Conservation (phyloP, 768 basidiomycete species). For the Pulveroboletus ravenelii region DNA sequence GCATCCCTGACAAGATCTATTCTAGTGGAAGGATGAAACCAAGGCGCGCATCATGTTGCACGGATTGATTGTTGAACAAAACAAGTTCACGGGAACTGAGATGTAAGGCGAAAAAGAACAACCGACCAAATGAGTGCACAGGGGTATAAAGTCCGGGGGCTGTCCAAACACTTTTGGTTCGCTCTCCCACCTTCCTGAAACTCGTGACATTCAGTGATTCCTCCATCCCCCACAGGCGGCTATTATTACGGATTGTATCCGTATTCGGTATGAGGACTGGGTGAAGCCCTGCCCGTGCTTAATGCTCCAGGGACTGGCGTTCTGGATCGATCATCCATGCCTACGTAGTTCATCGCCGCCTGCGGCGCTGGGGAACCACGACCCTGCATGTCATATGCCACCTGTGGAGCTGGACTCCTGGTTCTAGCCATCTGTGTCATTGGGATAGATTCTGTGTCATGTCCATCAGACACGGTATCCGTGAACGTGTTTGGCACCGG, state of each 20-base stretch:
- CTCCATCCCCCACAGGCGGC: background rate
- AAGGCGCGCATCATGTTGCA: conserved; percentile 15
- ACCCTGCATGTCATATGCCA: conserved; percentile 35
- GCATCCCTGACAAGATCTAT: conserved; percentile 24
- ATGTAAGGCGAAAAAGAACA: conserved; percentile 2
- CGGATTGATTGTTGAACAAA: conserved; percentile 12
- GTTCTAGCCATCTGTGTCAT: conserved; percentile 61
- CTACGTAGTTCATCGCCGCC: conserved; percentile 35
- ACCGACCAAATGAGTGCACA: conserved; percentile 28
- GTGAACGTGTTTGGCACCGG: conserved; percentile 65
- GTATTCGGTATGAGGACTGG: conserved; percentile 45
- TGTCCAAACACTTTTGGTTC: conserved; percentile 13
- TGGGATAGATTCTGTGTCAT: conserved; percentile 58
- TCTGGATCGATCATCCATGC: conserved; percentile 26
- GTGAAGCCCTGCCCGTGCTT: conserved; percentile 36
- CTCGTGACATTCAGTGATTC: conserved; percentile 8
- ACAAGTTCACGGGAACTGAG: conserved; percentile 8
- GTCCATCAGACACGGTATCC: conserved; percentile 31
- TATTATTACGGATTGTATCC: conserved; percentile 34
- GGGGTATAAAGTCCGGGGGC: conserved; percentile 12
- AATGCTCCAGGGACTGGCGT: conserved; percentile 27
- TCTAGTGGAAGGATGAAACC: conserved; percentile 10
- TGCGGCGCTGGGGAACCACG: conserved; percentile 41
- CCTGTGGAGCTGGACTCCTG: conserved; percentile 40
- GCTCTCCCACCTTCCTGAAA: conserved; percentile 5